Percentiles rank a stretch among this genome's conserved stretches.
Conservation (phyloP, 352 stramenopile genomes). For the Globisporangium spiculum region DNA sequence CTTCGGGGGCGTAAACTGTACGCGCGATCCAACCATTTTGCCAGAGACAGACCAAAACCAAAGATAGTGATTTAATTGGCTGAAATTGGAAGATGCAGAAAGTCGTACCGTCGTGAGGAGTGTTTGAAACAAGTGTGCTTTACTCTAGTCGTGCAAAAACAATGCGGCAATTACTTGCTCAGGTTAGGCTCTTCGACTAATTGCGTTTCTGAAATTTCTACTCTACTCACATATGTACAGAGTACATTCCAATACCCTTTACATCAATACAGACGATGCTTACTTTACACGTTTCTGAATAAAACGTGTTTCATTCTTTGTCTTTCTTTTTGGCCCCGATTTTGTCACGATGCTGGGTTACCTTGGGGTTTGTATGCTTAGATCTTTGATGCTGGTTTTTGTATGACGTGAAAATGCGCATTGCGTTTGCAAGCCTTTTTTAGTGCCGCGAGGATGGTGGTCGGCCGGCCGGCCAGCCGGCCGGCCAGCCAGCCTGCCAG, state of each 20-base stretch:
- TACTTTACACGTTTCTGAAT: neutral
- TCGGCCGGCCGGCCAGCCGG: neutral
- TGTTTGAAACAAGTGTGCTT: neutral
- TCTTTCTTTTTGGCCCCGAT: slow-evolving; percentile 7
- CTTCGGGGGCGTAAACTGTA: slow-evolving; percentile 11
- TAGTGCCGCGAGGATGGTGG: slow-evolving; percentile 17
- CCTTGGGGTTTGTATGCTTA: slow-evolving; percentile 11
- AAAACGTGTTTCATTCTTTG: slow-evolving; percentile 9
- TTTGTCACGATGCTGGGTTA: neutral
- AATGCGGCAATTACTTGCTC: neutral
- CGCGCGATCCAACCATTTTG: neutral
- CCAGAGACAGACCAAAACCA: slow-evolving; percentile 5
- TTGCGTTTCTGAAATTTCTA: neutral
- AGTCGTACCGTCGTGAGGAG: neutral
- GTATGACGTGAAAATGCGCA: slow-evolving; percentile 8
- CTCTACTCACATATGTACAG: neutral
- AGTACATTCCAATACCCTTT: neutral
- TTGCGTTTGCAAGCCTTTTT: slow-evolving; percentile 5
- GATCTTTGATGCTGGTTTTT: slow-evolving; percentile 10
- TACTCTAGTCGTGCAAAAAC: neutral
- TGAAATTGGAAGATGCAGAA: neutral
- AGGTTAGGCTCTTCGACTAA: neutral
- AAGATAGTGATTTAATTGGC: neutral
- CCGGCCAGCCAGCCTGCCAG: neutral
- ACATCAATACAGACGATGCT: neutral